Evolutionary conservation across 2,329 filamentous ascomycete species (phyloP).

Genomic region (Botrytis sinoallii): DNA sequence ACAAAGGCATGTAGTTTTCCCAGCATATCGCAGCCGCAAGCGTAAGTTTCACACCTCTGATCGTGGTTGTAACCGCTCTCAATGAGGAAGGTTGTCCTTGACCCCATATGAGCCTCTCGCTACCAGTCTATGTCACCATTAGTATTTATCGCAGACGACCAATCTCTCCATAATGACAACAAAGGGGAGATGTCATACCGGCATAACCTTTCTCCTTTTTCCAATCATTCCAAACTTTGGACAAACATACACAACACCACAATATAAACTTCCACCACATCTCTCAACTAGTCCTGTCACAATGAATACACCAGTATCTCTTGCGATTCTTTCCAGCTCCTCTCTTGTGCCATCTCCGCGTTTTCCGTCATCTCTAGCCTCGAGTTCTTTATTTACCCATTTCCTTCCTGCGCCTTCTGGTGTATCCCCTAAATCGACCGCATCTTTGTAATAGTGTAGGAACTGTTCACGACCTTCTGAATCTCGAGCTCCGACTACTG

Average conservation of each 20-base stretch:
- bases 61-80: conserved; percentile 72
- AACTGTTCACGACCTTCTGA: conserved; percentile 76
- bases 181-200: conserved; percentile 49
- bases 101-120: conserved; percentile 83
- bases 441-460: conserved; percentile 71
- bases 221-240: conserved; percentile 70
- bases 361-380: conserved; percentile 47
- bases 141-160: conserved; percentile 3
- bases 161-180: neutral
- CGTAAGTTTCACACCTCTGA: conserved; percentile 75
- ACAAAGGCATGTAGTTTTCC: conserved; percentile 94
- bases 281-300: conserved; percentile 78
- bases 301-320: conserved; percentile 76
- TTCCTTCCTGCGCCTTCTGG: conserved; percentile 64
- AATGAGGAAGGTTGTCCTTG: conserved; percentile 79
- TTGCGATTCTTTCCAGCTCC: conserved; percentile 70
- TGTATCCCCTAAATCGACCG: conserved; percentile 82
- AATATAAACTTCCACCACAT: conserved; percentile 80
- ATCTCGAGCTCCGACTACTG: conserved; percentile 66
- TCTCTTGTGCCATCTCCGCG: conserved; percentile 77
- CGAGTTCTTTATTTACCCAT: conserved; percentile 65
- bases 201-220: conserved; percentile 91
- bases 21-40: conserved; percentile 89
- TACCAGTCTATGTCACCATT: conserved; percentile 54
- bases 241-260: conserved; percentile 77